These are phyloP conservation scores for Naganishia vaughanmartiniae DNA, from an alignment of 768 basidiomycete genomes.

Conservation along the genomic window DNA sequence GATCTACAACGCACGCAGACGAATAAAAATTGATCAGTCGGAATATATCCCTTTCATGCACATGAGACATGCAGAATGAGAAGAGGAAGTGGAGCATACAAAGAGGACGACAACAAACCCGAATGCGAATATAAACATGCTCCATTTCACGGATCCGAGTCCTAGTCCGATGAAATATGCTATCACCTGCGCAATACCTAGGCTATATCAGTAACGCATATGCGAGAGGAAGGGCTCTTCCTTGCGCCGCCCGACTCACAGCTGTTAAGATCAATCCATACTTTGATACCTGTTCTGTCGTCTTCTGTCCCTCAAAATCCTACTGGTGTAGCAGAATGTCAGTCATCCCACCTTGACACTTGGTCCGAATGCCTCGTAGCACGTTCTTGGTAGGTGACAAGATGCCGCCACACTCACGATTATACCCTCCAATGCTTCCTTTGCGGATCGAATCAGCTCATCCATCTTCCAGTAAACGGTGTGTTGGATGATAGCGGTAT, in stretches of 20 bases:
- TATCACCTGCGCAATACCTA: background rate
- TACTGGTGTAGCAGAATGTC: background rate
- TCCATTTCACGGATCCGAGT: slow-evolving; percentile 11
- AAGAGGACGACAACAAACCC: slow-evolving; percentile 18
- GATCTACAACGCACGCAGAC: background rate
- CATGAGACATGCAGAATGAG: no score
- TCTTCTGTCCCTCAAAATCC: slow-evolving; percentile 22
- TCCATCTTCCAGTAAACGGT: no score
- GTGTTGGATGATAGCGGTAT: no score
- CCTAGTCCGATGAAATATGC: slow-evolving; percentile 13
- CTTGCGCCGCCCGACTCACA: background rate
- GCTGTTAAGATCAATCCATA: slow-evolving; percentile 19
- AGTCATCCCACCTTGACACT: background rate
- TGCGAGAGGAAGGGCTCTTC: background rate
- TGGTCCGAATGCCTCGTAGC: no score
- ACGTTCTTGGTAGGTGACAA: no score
- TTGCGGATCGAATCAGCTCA: background rate
- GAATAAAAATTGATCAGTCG: background rate
- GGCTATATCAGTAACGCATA: background rate
- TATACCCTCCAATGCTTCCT: slow-evolving; percentile 4
- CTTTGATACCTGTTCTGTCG: slow-evolving; percentile 1
- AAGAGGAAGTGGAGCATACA: background rate
- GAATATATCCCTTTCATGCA: background rate
- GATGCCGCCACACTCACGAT: slow-evolving; percentile 2
- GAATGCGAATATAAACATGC: slow-evolving; percentile 8